phyloP scores from a whole-genome alignment of 805 yeast species.

The Komagataella populi region DNA sequence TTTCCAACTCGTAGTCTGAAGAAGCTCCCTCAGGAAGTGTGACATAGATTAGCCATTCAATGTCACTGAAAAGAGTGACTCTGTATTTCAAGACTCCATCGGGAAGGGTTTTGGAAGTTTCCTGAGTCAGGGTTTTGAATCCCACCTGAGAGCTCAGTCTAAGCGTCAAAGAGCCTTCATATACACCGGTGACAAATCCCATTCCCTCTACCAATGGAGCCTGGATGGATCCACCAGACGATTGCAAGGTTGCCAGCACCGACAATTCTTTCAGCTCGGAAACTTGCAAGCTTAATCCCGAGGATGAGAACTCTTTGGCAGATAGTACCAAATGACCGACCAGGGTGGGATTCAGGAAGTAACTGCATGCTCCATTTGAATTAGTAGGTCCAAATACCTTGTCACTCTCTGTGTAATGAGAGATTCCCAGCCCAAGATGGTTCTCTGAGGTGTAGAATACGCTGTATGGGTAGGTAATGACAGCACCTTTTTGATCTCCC shows the following conservation, averaged over 20 bases:
- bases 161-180: conserved; percentile 33
- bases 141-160: conserved; percentile 32
- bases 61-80: conserved; percentile 23
- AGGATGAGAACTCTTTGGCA: conserved; percentile 30
- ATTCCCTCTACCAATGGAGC: conserved; percentile 45
- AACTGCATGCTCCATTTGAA: conserved; percentile 28
- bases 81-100: conserved; percentile 23
- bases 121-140: conserved; percentile 22
- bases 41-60: conserved; percentile 39
- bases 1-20: conserved; percentile 17
- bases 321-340: conserved; percentile 43
- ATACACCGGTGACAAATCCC: conserved; percentile 42
- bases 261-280: conserved; percentile 37
- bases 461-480: conserved; percentile 57
- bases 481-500: conserved; percentile 36
- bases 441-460: conserved; percentile 28
- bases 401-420: conserved; percentile 33
- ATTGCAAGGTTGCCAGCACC: conserved; percentile 25
- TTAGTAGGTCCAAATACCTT: conserved; percentile 33
- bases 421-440: conserved; percentile 47
- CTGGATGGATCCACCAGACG: conserved; percentile 23
- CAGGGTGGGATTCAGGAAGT: conserved; percentile 42
- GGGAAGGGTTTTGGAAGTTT: conserved; percentile 14
- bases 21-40: conserved; percentile 20
- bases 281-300: conserved; percentile 25